Conservation (phyloP, 495 filamentous ascomycete species). For the Xylaria acuta region DNA sequence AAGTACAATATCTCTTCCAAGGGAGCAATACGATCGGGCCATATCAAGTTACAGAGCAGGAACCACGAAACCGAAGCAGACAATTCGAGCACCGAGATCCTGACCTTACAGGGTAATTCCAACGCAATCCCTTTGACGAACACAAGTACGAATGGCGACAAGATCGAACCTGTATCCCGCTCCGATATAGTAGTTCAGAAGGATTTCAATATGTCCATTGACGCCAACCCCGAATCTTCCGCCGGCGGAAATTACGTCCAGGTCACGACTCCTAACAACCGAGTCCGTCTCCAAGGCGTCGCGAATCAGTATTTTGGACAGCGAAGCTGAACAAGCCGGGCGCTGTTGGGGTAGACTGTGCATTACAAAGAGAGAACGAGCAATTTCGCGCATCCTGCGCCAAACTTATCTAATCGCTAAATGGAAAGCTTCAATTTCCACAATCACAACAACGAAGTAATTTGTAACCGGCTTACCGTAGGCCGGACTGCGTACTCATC, state of each 20-base stretch:
- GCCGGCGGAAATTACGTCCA: constrained; percentile 29
- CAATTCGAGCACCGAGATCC: constrained; percentile 35
- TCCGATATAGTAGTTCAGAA: constrained; percentile 37
- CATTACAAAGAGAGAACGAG: not conserved
- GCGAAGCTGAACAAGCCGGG: not conserved
- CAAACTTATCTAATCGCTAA: not conserved
- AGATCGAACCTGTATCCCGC: constrained; percentile 23
- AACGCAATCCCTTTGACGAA: constrained; percentile 21
- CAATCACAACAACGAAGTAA: not conserved
- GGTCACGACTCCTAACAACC: constrained; percentile 30
- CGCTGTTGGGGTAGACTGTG: not conserved
- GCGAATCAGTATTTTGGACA: not conserved
- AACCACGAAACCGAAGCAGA: constrained; percentile 29
- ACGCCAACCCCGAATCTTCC: constrained; percentile 29
- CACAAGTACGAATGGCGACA: constrained; percentile 5
- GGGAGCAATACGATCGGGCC: constrained; percentile 30
- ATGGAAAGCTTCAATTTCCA: not conserved
- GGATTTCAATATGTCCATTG: constrained; percentile 35
- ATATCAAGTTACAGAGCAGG: constrained; percentile 32
- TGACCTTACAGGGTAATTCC: constrained; percentile 30
- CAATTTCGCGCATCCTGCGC: not conserved
- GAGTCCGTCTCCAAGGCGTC: constrained; percentile 8
- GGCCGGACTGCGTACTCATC: not conserved
- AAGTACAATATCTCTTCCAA: constrained; percentile 33
- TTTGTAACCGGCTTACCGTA: not conserved